Evolutionary conservation across 768 basidiomycete genomes (phyloP).

Genomic region (Mycena vulgaris): DNA sequence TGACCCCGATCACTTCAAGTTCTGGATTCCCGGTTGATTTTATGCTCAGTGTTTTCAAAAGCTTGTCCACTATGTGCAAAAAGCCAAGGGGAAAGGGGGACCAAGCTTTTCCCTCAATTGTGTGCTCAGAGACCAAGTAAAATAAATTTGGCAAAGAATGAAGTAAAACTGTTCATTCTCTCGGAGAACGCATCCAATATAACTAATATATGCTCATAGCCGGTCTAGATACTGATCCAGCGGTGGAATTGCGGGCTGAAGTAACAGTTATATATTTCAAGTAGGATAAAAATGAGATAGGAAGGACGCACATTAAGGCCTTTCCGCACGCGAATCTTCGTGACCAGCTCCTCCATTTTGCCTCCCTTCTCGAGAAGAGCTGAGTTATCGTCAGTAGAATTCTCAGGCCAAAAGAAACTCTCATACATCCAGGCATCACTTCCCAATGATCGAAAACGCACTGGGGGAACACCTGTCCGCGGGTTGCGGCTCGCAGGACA

Average conservation of each 20-base stretch:
- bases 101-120: no score
- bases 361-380: slow-evolving; percentile 90
- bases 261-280: no score
- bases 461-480: slow-evolving; percentile 99
- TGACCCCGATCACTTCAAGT: no score
- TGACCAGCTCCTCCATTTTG: slow-evolving; percentile 90
- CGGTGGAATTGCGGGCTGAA: slow-evolving; percentile 8
- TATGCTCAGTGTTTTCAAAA: no score
- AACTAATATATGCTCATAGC: slow-evolving; percentile 1
- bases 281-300: no score
- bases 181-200: no score
- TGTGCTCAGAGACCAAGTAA: no score
- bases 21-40: no score
- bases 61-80: no score
- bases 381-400: slow-evolving; percentile 42
- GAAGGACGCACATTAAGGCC: slow-evolving; percentile 83
- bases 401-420: slow-evolving; percentile 17
- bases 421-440: slow-evolving; percentile 82
- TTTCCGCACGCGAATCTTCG: slow-evolving; percentile 88
- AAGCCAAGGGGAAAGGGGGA: no score
- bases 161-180: no score
- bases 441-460: slow-evolving; percentile 95
- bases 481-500: slow-evolving; percentile 91
- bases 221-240: slow-evolving; percentile 19
- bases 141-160: no score